These are phyloP conservation scores for Leccinum sublutescens DNA, from an alignment of 768 basidiomycete genomes.

Conservation along the genomic window DNA sequence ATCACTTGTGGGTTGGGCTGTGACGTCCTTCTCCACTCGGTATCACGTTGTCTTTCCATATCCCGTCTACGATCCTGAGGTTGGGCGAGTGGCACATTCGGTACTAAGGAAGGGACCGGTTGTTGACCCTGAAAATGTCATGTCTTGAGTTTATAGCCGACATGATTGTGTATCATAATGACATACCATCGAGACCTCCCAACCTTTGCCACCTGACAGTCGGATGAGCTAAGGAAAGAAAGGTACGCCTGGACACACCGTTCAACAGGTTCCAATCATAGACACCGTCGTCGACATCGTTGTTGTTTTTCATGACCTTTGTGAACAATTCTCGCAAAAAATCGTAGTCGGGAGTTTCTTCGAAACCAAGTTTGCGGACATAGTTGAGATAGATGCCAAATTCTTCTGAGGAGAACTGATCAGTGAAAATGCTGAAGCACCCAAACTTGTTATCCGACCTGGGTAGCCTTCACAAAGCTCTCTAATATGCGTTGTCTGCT, in stretches of 20 bases:
- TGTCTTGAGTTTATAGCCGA: constrained; percentile 9
- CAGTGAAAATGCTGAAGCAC: constrained; percentile 7
- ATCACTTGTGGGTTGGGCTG: constrained; percentile 53
- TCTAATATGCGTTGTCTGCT: constrained; percentile 96
- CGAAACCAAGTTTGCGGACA: constrained; percentile 97
- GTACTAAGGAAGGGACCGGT: constrained; percentile 64
- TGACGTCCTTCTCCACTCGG: constrained; percentile 63
- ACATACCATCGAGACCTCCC: constrained; percentile 81
- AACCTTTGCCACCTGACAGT: constrained; percentile 79
- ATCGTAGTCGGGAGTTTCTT: constrained; percentile 98
- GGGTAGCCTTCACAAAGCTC: constrained; percentile 96
- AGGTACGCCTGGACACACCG: constrained; percentile 40
- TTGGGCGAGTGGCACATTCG: constrained; percentile 48
- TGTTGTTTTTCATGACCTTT: constrained; percentile 89
- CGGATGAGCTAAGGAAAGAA: constrained; percentile 8
- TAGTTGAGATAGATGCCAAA: constrained; percentile 99
- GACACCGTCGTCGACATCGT: constrained; percentile 87
- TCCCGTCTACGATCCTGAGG: constrained; percentile 62
- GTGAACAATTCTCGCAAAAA: constrained; percentile 94
- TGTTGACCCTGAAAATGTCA: constrained; percentile 49
- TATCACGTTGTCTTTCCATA: constrained; percentile 46
- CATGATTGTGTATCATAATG: not conserved
- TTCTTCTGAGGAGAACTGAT: constrained; percentile 62
- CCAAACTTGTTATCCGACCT: constrained; percentile 46
- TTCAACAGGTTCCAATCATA: constrained; percentile 98